Conservation (phyloP, 2,329 filamentous ascomycete genomes). For the Fusarium torreyae region DNA sequence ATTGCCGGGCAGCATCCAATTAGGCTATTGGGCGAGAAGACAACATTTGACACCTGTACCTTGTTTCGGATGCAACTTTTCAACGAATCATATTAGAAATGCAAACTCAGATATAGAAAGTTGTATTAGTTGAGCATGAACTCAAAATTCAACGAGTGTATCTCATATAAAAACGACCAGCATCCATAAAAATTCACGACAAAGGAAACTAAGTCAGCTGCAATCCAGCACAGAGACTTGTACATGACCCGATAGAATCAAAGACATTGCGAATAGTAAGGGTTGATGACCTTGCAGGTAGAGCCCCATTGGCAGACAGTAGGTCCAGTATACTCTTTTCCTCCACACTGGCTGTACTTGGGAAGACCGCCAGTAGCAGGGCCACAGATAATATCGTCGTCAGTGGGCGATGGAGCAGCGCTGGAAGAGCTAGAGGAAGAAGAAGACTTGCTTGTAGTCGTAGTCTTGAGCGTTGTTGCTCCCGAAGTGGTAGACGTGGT, state of each 20-base stretch:
- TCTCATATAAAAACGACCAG: neutral
- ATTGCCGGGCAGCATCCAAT: neutral
- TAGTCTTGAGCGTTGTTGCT: constrained; percentile 32
- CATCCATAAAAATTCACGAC: fast-evolving
- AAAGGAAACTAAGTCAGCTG: neutral
- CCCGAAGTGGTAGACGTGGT: neutral
- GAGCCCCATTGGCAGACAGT: constrained; percentile 37
- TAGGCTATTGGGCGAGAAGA: neutral
- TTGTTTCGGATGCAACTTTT: neutral
- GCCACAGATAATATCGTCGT: constrained; percentile 38
- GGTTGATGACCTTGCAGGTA: constrained; percentile 30
- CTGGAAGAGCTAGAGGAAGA: constrained; percentile 13
- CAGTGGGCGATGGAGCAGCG: neutral
- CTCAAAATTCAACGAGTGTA: neutral
- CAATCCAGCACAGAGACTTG: neutral
- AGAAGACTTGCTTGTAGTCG: constrained; percentile 3
- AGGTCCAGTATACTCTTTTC: constrained; percentile 11
- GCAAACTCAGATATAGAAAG: neutral
- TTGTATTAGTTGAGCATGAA: neutral
- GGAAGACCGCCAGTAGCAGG: constrained; percentile 37
- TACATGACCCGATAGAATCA: constrained; percentile 10
- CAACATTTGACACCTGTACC: neutral
- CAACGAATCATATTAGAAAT: neutral
- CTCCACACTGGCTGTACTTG: constrained; percentile 46
- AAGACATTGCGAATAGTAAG: constrained; percentile 42